Base-by-base conservation (phyloP, 202 grass and related monocot species). In the Panicum hallii region DNA sequence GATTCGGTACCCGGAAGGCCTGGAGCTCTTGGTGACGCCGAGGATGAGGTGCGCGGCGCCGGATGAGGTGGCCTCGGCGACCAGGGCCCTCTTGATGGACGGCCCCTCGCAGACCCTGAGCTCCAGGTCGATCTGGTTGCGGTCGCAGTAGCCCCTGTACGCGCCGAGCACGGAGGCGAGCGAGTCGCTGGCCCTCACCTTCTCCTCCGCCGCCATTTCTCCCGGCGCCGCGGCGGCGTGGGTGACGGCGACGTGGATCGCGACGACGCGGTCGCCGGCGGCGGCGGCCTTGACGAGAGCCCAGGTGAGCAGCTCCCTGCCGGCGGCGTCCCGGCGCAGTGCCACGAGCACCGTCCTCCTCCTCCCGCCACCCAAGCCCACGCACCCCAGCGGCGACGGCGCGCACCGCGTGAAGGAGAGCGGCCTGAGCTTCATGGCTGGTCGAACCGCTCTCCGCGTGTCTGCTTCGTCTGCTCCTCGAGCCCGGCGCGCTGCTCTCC, bases 81-180 rank as follows among this genome's bases (percentile, higher is more conserved):
- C 91, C 11, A 98, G 20, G 9, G 83, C 53, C 85, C 64, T 90
- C 74, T 81, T 80, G 52, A 95, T 30, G 12, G 95, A 98, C 0
- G 83, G 53, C 10, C 74, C 93, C 30, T 87, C 67, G 63, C 85
- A 81, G 44, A 98, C 45, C 74, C 74, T 87, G 54, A 98, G 86
- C 81, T 95, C 87, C 52, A 98, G 76, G 74, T 77, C 87, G 72
- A 95, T 92, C 95, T 98, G 83, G 70, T 94, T 98, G 67, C 89
- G 91, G 11, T 87, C 88, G 70, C 93, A 98, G 89, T 92, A 95
- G 2, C 86, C 91, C 28, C 81, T 52, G 63, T 92, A 98, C 14
- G 86, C 93, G 57, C 52, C 76, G 83, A 98, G 91, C 65, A 90
- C 75, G 11, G 93, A 87, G 15, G 83, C 34, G 15, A 96, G 86